Evolutionary conservation across 2,329 filamentous ascomycete species (phyloP).

Genomic region (Lachnellula arida): DNA sequence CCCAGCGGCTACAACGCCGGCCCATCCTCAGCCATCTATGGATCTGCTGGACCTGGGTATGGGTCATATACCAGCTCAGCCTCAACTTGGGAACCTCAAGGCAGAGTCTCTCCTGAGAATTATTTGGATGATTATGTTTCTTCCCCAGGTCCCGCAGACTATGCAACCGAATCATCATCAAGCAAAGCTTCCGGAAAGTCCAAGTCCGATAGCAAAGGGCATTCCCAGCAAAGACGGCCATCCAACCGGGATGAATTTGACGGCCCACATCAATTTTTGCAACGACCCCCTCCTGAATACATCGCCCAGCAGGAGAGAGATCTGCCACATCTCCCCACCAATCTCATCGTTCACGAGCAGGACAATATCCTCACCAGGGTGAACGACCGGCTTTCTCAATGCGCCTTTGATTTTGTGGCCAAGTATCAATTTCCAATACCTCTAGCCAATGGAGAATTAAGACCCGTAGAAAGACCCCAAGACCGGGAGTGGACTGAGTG

Average conservation of each 20-base stretch:
- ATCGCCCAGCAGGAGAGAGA: conserved; percentile 75
- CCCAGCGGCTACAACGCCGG: conserved; percentile 28
- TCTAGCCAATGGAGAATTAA: conserved; percentile 65
- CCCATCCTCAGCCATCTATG: conserved; percentile 27
- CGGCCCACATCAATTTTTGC: conserved; percentile 77
- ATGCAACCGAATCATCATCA: conserved; percentile 51
- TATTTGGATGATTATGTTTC: conserved; percentile 40
- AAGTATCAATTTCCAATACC: conserved; percentile 90
- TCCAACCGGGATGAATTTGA: conserved; percentile 88
- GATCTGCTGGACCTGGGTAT: conserved; percentile 28
- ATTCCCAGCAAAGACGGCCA: conserved; percentile 57
- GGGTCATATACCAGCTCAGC: conserved; percentile 26
- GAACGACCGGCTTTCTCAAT: conserved; percentile 79
- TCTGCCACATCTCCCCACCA: conserved; percentile 75
- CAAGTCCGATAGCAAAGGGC: conserved; percentile 44
- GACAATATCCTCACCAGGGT: conserved; percentile 74
- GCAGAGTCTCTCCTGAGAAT: conserved; percentile 30
- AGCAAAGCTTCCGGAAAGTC: conserved; percentile 40
- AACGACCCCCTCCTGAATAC: conserved; percentile 65
- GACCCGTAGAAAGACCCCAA: conserved; percentile 66
- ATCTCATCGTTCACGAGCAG: conserved; percentile 78
- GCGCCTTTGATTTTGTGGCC: conserved; percentile 85
- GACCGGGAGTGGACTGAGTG: conserved; percentile 89
- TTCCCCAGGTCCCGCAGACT: conserved; percentile 57
- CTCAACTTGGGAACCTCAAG: conserved; percentile 31